These are phyloP conservation scores for Dactylis glomerata DNA, from an alignment of 176 grass and related monocot species.

Conservation along the genomic window DNA sequence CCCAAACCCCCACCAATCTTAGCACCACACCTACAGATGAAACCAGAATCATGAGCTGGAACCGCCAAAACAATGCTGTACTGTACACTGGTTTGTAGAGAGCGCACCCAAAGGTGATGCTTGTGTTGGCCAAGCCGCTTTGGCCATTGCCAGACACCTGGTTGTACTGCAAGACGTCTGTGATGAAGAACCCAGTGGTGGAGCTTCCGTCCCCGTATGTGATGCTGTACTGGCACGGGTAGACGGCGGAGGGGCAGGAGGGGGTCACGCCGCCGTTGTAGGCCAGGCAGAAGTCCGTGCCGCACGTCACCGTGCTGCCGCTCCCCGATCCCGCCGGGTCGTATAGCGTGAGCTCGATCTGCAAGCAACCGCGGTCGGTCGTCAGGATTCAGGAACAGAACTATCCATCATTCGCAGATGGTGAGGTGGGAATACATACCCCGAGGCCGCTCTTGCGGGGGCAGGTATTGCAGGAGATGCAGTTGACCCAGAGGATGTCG, in stretches of 20 bases:
- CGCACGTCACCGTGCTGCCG: constrained; percentile 48
- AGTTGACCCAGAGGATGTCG: constrained; percentile 95
- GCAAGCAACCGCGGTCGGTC: not conserved
- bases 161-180: constrained; percentile 66
- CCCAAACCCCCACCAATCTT: constrained; percentile 83
- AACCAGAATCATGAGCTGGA: not conserved
- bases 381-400: not conserved
- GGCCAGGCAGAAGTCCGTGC: constrained; percentile 59
- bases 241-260: constrained; percentile 20
- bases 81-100: not conserved
- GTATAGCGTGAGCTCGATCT: constrained; percentile 90
- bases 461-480: constrained; percentile 72
- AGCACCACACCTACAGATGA: constrained; percentile 62
- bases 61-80: not conserved
- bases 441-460: constrained; percentile 81
- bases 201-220: constrained; percentile 90
- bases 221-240: constrained; percentile 65
- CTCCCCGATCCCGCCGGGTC: constrained; percentile 61
- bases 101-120: constrained; percentile 76
- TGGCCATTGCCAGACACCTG: constrained; percentile 66
- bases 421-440: constrained; percentile 48
- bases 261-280: constrained; percentile 23
- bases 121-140: constrained; percentile 58
- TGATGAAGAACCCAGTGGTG: constrained; percentile 65
- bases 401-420: too few relatives aligned